These are phyloP conservation scores for Solanum rostratum DNA, from an alignment of 257 asterid genomes.

Conservation along the genomic window DNA sequence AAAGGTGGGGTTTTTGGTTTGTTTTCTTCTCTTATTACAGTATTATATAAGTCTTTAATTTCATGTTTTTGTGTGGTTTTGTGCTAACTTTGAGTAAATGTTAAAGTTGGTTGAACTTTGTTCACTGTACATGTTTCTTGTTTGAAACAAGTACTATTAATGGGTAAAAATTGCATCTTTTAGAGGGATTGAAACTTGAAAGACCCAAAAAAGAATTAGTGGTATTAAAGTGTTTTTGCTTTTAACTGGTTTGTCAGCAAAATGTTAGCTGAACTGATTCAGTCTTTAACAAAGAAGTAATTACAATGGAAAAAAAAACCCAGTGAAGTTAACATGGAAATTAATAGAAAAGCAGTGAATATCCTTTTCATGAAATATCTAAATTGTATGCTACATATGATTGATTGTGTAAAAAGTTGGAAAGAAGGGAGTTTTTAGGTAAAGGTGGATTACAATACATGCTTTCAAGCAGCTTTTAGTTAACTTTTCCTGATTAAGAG, in stretches of 20 bases:
- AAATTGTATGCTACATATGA: not conserved
- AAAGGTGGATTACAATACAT: not conserved
- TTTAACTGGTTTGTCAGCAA: not conserved
- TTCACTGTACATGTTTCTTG: not conserved
- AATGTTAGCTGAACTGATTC: not conserved
- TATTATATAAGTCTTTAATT: not conserved
- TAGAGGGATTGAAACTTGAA: not conserved
- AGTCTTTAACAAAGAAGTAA: too few species aligned
- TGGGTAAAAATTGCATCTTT: not conserved
- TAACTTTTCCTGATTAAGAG: not conserved
- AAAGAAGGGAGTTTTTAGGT: not conserved
- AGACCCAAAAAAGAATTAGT: not conserved
- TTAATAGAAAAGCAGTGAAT: not conserved
- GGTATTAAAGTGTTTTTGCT: not conserved
- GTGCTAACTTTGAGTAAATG: slow-evolving; percentile 13
- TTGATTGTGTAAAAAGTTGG: not conserved
- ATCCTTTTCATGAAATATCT: not conserved
- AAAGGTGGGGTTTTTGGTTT: slow-evolving; percentile 25
- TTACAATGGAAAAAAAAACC: too few species aligned
- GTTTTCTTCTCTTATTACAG: not conserved
- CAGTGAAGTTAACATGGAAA: too few species aligned
- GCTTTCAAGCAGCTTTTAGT: not conserved
- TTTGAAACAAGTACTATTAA: not conserved
- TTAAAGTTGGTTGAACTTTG: slow-evolving; percentile 9
- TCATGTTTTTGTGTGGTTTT: not conserved